A percentile compares a stretch with the other conserved stretches of the same genome.
phyloP scores from a whole-genome alignment of 768 basidiomycete genomes.

The Russula foetens region DNA sequence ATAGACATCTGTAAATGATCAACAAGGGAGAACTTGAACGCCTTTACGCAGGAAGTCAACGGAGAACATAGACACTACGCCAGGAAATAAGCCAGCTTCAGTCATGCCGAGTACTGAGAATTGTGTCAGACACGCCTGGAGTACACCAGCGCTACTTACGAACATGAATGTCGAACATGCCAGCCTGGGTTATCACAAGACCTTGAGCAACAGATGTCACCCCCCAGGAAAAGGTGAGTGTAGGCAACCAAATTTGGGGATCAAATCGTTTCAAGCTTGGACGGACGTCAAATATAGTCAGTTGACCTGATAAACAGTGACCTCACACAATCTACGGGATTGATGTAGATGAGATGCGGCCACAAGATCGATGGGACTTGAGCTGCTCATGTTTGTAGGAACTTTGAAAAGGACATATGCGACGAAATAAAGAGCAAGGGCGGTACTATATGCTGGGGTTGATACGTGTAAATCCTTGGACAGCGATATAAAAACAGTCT shows the following conservation, averaged over 20 bases:
- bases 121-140: not conserved
- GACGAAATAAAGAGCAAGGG: conserved; percentile 51
- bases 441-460: conserved; percentile 46
- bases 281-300: not conserved
- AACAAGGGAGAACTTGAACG: not conserved
- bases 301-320: not conserved
- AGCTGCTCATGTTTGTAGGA: conserved; percentile 42
- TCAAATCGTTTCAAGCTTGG: conserved; percentile 48
- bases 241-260: conserved; percentile 54
- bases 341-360: not conserved
- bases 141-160: conserved; percentile 28
- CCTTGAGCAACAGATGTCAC: conserved; percentile 47
- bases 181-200: conserved; percentile 44
- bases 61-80: conserved; percentile 46
- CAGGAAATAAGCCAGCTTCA: conserved; percentile 40
- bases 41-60: conserved; percentile 45
- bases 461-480: conserved; percentile 43
- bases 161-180: conserved; percentile 48
- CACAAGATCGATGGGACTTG: not conserved
- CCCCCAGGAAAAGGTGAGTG: conserved; percentile 52
- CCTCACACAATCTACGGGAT: conserved; percentile 35
- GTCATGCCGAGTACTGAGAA: conserved; percentile 44
- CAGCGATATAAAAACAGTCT: not conserved
- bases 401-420: conserved; percentile 55
- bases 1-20: not conserved